phyloP scores from a whole-genome alignment of 2,329 filamentous ascomycete genomes.

The Paecilomyces variotii region DNA sequence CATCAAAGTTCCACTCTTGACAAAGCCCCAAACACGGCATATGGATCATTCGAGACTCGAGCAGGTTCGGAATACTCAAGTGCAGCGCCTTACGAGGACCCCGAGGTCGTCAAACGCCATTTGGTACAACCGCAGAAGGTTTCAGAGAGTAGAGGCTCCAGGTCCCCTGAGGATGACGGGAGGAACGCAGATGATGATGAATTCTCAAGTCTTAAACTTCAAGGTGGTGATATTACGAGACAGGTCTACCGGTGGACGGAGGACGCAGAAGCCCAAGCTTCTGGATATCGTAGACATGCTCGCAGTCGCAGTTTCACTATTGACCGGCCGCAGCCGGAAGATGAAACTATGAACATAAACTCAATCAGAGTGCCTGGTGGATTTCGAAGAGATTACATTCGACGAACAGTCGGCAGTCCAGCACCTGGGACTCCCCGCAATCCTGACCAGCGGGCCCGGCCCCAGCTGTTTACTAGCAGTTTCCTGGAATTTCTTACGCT shows the following conservation, averaged over 20 bases:
- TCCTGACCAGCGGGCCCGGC: conserved; percentile 34
- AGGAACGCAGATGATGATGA: conserved; percentile 58
- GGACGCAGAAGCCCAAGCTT: conserved; percentile 62
- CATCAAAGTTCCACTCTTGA: conserved; percentile 38
- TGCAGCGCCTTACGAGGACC: conserved; percentile 67
- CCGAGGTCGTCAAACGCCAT: conserved; percentile 85
- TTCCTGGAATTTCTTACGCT: conserved; percentile 94
- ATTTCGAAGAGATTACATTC: conserved; percentile 82
- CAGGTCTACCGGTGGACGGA: conserved; percentile 97
- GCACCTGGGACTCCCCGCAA: conserved; percentile 33
- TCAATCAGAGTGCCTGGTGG: conserved; percentile 90
- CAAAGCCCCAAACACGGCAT: conserved; percentile 59
- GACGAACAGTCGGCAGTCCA: conserved; percentile 64
- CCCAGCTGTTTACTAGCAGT: conserved; percentile 73
- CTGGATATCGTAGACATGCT: conserved; percentile 48
- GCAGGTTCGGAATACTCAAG: conserved; percentile 39
- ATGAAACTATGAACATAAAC: conserved; percentile 74
- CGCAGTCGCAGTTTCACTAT: conserved; percentile 85
- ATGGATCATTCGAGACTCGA: conserved; percentile 72
- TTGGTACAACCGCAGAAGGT: conserved; percentile 60
- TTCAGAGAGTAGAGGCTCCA: conserved; percentile 25
- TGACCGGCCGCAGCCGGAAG: conserved; percentile 67
- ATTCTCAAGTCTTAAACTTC: conserved; percentile 86
- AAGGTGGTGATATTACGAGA: conserved; percentile 89
- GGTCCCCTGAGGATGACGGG: conserved; percentile 13